A percentile compares a stretch with the other conserved stretches of the same genome.
Evolutionary conservation across 352 stramenopile species (phyloP).

Genomic region (Phytophthora quininea): DNA sequence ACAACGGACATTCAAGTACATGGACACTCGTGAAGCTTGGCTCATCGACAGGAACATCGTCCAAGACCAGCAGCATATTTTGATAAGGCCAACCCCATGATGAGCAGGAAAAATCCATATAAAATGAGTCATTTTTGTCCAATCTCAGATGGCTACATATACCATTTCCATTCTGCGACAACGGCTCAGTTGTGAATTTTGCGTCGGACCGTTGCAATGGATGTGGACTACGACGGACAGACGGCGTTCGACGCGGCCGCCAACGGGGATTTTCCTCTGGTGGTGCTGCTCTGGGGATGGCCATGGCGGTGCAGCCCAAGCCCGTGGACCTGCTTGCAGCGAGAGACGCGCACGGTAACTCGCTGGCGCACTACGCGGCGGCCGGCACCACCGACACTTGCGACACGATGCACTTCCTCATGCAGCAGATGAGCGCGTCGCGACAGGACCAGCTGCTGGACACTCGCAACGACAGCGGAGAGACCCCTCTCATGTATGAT

Average conservation of each 20-base stretch:
- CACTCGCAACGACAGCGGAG: constrained; percentile 55
- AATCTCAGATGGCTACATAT: no score
- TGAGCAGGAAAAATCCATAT: no score
- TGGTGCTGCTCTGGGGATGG: constrained; percentile 88
- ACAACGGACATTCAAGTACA: no score
- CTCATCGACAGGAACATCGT: no score
- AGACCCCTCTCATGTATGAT: constrained; percentile 77
- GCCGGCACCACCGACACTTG: constrained; percentile 47
- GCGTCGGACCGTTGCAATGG: constrained; percentile 29
- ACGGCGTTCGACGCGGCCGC: constrained; percentile 75
- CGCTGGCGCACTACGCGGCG: constrained; percentile 69
- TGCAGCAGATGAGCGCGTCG: constrained; percentile 67
- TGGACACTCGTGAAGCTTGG: no score
- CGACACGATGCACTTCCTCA: constrained; percentile 81
- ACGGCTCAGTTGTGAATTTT: no score
- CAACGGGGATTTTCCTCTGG: constrained; percentile 85
- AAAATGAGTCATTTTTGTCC: no score
- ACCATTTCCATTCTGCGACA: no score
- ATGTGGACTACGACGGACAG: constrained; percentile 75
- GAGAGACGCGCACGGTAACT: constrained; percentile 57
- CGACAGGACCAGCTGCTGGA: constrained; percentile 49
- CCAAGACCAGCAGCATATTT: no score
- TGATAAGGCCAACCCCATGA: no score
- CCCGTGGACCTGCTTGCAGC: constrained; percentile 57
- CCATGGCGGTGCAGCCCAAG: constrained; percentile 63